Evolutionary conservation across 441 rosid genomes (phyloP), one percentile per base, ranked within the genome.

Genomic region (Biscutella auriculata): DNA sequence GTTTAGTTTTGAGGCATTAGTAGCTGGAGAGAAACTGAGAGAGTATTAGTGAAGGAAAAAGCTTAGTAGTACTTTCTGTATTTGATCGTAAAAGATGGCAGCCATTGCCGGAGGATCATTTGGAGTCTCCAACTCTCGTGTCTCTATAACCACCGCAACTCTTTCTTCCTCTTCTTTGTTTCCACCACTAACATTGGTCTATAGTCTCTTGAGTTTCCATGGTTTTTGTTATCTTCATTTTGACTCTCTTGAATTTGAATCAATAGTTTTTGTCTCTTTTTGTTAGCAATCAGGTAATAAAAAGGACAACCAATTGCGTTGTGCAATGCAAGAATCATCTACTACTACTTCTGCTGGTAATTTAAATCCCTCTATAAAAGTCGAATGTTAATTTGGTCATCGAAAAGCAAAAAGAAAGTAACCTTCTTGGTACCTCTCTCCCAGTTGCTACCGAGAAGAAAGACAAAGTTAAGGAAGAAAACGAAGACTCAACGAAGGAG

Each of bases 271-370:
- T 60, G 9, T 41, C 12, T 52, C 45, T 43, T 23, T 15, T 14
- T 25, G 73, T n/a, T 70, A 77, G 84, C 83, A 72, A 71, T 69
- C 71, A 63, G 63, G 63, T 36, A 53, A 55, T 63, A 75, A 71
- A 72, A 57, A 62, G 17, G 54, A 59, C 8, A 60, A 53, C 52
- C 67, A 62, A 11, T 66, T 78, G 32, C 64, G 73, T 52, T 75
- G 75, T 54, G 85, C 81, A 4, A 75, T 79, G 56, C 96, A 84
- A 70, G 96, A 88, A 50, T 79, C 98, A 4, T 84, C 97, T 5
- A 69, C 80, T 69, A 68, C 82, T 70, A 75, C 90, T 54, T 60
- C 97, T 14, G 79, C 88, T 82, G 77, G 87, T 78, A 52, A 36
- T 27, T 39, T 42, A 0, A 9, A n/a, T 32, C n/a, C 13, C n/a